Evolutionary conservation across 2,329 filamentous ascomycete species (phyloP).

Genomic region (Exophiala sp.): DNA sequence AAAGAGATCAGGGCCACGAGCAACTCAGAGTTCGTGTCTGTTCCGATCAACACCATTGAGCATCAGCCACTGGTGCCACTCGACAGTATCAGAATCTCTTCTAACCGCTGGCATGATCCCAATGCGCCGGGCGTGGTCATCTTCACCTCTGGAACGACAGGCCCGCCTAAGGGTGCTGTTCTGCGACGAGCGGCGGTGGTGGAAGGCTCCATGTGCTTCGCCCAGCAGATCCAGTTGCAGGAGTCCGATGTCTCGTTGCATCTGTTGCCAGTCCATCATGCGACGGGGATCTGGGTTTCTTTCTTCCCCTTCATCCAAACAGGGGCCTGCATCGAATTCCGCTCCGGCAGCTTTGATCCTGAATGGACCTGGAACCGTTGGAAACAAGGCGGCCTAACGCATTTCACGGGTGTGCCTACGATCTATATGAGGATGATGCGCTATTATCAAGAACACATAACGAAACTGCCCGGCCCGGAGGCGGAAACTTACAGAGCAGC

Average conservation of each 20-base stretch:
- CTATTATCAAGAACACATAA: conserved; percentile 29
- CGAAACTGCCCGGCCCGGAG: conserved; percentile 22
- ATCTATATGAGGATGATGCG: conserved; percentile 41
- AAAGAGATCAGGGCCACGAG: conserved; percentile 21
- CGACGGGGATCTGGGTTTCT: conserved; percentile 30
- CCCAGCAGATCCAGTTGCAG: conserved; percentile 29
- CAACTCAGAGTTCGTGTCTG: conserved; percentile 25
- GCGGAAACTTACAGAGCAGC: conserved; percentile 40
- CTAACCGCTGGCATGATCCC: conserved; percentile 30
- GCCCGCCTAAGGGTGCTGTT: conserved; percentile 29
- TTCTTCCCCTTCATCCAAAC: conserved; percentile 37
- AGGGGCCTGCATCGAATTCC: conserved; percentile 41
- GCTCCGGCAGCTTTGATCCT: conserved; percentile 37
- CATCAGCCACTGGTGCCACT: conserved; percentile 14
- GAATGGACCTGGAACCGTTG: conserved; percentile 40
- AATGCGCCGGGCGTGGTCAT: conserved; percentile 33
- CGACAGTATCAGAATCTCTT: conserved; percentile 30
- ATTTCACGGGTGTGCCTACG: conserved; percentile 42
- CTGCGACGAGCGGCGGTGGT: conserved; percentile 26
- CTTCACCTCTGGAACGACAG: conserved; percentile 31
- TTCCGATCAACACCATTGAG: conserved; percentile 30
- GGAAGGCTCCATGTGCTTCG: conserved; percentile 27
- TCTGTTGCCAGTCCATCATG: conserved; percentile 34
- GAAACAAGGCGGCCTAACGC: conserved; percentile 32
- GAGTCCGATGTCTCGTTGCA: conserved; percentile 34